These are phyloP conservation scores for Isabelozyma rhagii DNA, from an alignment of 805 yeast species.

Conservation along the genomic window DNA sequence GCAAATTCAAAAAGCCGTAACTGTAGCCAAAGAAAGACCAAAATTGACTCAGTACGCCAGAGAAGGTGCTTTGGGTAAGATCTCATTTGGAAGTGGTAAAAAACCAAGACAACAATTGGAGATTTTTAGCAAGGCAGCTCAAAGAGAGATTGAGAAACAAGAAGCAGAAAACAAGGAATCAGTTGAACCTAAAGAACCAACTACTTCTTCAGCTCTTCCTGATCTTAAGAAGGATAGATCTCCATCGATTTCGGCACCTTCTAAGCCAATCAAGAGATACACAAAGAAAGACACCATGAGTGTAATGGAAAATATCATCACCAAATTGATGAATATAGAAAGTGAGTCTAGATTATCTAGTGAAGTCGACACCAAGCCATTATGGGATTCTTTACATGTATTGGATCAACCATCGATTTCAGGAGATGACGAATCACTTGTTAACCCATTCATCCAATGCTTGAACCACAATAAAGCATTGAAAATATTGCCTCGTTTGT, in stretches of 20 bases:
- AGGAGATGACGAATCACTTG: constrained; percentile 44
- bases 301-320: constrained; percentile 74
- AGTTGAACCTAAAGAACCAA: constrained; percentile 10
- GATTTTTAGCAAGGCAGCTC: constrained; percentile 50
- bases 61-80: constrained; percentile 90
- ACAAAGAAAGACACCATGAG: constrained; percentile 49
- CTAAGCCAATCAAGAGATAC: constrained; percentile 29
- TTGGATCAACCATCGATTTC: constrained; percentile 58
- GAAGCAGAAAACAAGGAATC: constrained; percentile 21
- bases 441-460: constrained; percentile 80
- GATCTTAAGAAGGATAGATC: constrained; percentile 23
- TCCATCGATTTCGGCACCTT: constrained; percentile 29
- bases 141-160: constrained; percentile 41
- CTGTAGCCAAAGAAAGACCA: constrained; percentile 88
- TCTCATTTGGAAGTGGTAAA: constrained; percentile 73
- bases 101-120: constrained; percentile 86
- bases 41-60: constrained; percentile 60
- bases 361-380: constrained; percentile 36
- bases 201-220: constrained; percentile 8
- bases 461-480: constrained; percentile 83
- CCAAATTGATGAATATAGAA: constrained; percentile 75
- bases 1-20: constrained; percentile 94
- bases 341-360: constrained; percentile 44
- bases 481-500: constrained; percentile 83
- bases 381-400: constrained; percentile 80